Evolutionary conservation across 345 rosid genomes (phyloP), one percentile per base, ranked within the genome.

Genomic region (Leavenworthia alabamica): DNA sequence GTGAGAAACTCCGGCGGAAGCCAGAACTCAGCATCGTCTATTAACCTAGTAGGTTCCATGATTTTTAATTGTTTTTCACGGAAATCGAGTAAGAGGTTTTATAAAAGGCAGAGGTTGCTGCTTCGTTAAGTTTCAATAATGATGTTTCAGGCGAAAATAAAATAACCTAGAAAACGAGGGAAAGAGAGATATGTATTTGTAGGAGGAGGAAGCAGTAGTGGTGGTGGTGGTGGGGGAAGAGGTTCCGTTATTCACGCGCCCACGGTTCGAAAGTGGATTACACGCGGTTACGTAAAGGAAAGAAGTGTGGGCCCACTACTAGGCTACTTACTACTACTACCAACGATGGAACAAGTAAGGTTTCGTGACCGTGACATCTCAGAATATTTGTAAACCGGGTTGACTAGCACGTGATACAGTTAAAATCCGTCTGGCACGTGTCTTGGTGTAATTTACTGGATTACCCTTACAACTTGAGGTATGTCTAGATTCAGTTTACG

Each of bases 1-100:
- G 80, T 63, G 2, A 89, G 84, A 62, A 92, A 86, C 82, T 81
- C 73, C 0, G 90, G 71, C 2, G 93, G 98, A 48, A 92, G 83
- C 83, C 83, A 80, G 60, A 80, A 83, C 83, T 81, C 89, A 2
- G 82, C 90, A 66, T 85, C 85, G 60, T 83, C 42, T 47, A 28
- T 73, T 0, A 86, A 28, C 42, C 70, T 63, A 44, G 62, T 67
- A 31, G 81, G 79, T 5, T 83, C 88, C 98, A 88, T 91, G 16
- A 1, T 31, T 11, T 20, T 48, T 1, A 1, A 51, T 9, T 48
- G 36, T 28, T 13, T 49, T 49, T 11, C 37, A 49, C 35, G 24
- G 20, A 2, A 5, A 56, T 28, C 26, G 35, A 16, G 33, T n/a
- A 29, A 11, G 29, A 29, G 46, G 12, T 2, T 8, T 61, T 41